A percentile compares a stretch with the other conserved stretches of the same genome.
phyloP scores from a whole-genome alignment of 768 basidiomycete genomes.

The Calocybe indica region DNA sequence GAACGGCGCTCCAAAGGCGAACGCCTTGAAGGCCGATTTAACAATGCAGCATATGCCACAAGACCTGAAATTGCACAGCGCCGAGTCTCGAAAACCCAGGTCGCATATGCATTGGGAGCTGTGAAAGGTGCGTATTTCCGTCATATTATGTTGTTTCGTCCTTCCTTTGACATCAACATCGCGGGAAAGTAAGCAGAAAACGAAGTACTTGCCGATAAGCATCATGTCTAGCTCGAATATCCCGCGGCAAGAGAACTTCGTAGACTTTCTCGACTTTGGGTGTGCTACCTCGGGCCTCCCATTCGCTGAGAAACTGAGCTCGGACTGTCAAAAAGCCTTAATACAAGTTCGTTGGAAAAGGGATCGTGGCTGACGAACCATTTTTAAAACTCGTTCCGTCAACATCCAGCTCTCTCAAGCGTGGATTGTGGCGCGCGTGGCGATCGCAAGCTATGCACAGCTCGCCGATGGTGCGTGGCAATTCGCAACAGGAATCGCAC shows the following conservation, averaged over 20 bases:
- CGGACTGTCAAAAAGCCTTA: conserved; percentile 26
- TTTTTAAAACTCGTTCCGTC: conserved; percentile 46
- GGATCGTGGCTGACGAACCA: conserved; percentile 29
- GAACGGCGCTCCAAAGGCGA: conserved; percentile 48
- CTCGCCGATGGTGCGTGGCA: conserved; percentile 40
- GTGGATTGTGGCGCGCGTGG: conserved; percentile 31
- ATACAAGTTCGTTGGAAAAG: conserved; percentile 8
- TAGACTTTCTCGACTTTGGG: conserved; percentile 52
- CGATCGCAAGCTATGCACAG: conserved; percentile 49
- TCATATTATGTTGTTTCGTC: conserved; percentile 28
- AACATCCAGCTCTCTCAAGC: conserved; percentile 41
- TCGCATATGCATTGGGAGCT: conserved; percentile 66
- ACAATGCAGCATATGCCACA: conserved; percentile 61
- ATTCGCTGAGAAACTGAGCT: conserved; percentile 48
- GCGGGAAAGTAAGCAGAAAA: not conserved
- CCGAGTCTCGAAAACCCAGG: conserved; percentile 46
- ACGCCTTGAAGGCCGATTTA: conserved; percentile 48
- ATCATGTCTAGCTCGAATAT: conserved; percentile 39
- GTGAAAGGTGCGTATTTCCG: conserved; percentile 55
- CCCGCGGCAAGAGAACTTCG: conserved; percentile 40
- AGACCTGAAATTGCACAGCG: conserved; percentile 51
- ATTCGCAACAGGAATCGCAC: conserved; percentile 41
- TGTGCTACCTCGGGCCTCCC: conserved; percentile 33
- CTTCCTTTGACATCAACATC: conserved; percentile 14
- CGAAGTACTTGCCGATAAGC: conserved; percentile 35